Conservation (phyloP, 495 filamentous ascomycete species). For the Penicillium crystallinum region DNA sequence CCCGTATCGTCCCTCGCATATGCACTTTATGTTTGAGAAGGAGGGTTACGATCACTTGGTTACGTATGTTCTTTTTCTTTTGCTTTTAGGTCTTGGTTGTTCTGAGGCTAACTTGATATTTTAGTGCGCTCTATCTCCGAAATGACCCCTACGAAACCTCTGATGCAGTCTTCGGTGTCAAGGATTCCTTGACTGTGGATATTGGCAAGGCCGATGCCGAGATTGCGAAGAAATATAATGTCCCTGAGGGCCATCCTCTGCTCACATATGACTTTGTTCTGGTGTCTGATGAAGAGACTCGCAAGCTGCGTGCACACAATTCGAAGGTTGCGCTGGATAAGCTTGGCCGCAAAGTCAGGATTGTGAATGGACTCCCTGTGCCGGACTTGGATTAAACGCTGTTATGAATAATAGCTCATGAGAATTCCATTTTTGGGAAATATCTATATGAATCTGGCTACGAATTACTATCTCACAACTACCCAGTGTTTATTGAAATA, state of each 20-base stretch:
- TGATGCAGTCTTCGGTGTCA: slow-evolving; percentile 92
- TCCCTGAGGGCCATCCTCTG: slow-evolving; percentile 49
- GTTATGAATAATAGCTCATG: not conserved
- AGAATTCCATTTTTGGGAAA: not conserved
- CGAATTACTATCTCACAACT: not conserved
- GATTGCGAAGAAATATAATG: slow-evolving; percentile 53
- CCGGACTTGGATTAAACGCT: slow-evolving; percentile 60
- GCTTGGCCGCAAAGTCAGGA: slow-evolving; percentile 67
- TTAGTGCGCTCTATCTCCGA: slow-evolving; percentile 71
- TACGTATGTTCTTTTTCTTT: slow-evolving; percentile 53
- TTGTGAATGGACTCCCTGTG: slow-evolving; percentile 78
- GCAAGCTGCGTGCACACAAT: slow-evolving; percentile 60
- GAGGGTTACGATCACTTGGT: slow-evolving; percentile 78
- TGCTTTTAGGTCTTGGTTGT: not conserved
- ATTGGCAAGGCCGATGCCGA: slow-evolving; percentile 58
- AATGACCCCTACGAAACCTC: slow-evolving; percentile 85
- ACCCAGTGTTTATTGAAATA: not conserved
- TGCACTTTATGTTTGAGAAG: slow-evolving; percentile 96
- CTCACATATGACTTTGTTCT: slow-evolving; percentile 72
- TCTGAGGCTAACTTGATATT: not conserved
- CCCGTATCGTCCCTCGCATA: slow-evolving; percentile 77
- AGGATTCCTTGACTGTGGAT: slow-evolving; percentile 74
- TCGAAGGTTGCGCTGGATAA: slow-evolving; percentile 66
- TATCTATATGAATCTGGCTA: not conserved
- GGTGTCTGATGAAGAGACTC: slow-evolving; percentile 65